Conservation (phyloP, 768 basidiomycete species). For the Grammothele lineata region DNA sequence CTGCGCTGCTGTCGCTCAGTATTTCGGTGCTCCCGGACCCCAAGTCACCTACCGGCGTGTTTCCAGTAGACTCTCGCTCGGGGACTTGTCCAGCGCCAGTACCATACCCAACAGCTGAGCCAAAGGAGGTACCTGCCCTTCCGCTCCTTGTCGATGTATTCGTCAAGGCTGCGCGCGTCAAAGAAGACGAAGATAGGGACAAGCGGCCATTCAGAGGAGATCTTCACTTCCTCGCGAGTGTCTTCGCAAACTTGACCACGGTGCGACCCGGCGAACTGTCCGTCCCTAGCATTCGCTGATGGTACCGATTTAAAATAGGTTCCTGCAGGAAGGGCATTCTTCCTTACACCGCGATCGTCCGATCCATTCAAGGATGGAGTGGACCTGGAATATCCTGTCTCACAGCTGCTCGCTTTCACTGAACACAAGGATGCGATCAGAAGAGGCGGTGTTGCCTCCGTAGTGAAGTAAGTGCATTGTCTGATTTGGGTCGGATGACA, state of each 20-base stretch:
- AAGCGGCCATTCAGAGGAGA: constrained; percentile 65
- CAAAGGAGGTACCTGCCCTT: constrained; percentile 56
- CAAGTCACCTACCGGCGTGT: constrained; percentile 51
- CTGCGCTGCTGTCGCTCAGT: constrained; percentile 57
- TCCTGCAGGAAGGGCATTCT: constrained; percentile 73
- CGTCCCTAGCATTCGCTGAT: too few species aligned
- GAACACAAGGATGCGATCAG: constrained; percentile 87
- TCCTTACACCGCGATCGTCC: constrained; percentile 62
- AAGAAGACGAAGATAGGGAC: constrained; percentile 43
- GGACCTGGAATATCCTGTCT: constrained; percentile 71
- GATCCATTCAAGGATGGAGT: constrained; percentile 41
- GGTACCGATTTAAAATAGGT: constrained; percentile 38
- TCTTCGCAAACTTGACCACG: constrained; percentile 87
- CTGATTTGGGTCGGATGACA: too few species aligned
- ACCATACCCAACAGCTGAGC: constrained; percentile 58
- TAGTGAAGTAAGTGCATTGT: constrained; percentile 62
- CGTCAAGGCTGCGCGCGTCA: constrained; percentile 61
- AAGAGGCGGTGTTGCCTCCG: constrained; percentile 80
- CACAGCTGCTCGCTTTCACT: constrained; percentile 81
- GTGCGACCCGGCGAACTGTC: constrained; percentile 37
- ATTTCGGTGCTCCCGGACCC: constrained; percentile 56
- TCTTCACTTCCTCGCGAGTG: constrained; percentile 88
- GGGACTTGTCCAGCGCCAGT: constrained; percentile 74
- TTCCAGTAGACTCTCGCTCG: constrained; percentile 73
- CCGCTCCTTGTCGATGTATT: constrained; percentile 90